Evolutionary conservation across 1,284 basidiomycete genomes (phyloP).

Genomic region (Wolfiporia cocos): DNA sequence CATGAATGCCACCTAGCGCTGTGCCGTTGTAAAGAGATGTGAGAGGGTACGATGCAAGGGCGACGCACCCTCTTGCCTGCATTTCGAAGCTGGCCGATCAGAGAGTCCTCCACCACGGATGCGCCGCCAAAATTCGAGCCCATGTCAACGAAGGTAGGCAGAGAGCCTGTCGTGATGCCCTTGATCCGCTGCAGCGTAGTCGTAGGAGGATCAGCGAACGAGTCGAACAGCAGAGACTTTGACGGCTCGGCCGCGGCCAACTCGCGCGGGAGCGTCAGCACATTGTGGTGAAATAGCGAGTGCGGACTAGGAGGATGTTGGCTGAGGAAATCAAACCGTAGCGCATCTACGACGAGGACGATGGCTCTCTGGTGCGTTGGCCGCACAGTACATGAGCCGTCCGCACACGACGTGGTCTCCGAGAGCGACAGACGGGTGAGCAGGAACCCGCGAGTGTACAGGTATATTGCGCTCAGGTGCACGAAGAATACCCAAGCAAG

Average conservation of each 20-base stretch:
- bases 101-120: constrained; percentile 84
- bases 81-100: constrained; percentile 54
- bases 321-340: constrained; percentile 93
- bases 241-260: constrained; percentile 57
- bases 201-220: constrained; percentile 92
- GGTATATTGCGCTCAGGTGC: constrained; percentile 61
- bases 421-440: constrained; percentile 77
- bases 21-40: constrained; percentile 11
- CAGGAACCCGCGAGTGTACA: constrained; percentile 88
- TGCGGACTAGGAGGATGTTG: constrained; percentile 55
- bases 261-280: constrained; percentile 75
- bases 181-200: constrained; percentile 95
- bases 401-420: constrained; percentile 43
- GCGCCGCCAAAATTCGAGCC: constrained; percentile 89
- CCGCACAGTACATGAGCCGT: constrained; percentile 41
- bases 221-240: constrained; percentile 83
- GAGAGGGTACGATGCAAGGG: neutral
- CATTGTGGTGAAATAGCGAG: constrained; percentile 76
- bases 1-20: constrained; percentile 67
- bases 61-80: constrained; percentile 53
- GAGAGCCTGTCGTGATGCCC: constrained; percentile 89
- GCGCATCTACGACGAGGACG: constrained; percentile 86
- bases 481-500: constrained; percentile 55
- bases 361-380: constrained; percentile 77
- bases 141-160: constrained; percentile 94